Conservation (phyloP, 306 rosid species). For the Hippophae tibetana region DNA sequence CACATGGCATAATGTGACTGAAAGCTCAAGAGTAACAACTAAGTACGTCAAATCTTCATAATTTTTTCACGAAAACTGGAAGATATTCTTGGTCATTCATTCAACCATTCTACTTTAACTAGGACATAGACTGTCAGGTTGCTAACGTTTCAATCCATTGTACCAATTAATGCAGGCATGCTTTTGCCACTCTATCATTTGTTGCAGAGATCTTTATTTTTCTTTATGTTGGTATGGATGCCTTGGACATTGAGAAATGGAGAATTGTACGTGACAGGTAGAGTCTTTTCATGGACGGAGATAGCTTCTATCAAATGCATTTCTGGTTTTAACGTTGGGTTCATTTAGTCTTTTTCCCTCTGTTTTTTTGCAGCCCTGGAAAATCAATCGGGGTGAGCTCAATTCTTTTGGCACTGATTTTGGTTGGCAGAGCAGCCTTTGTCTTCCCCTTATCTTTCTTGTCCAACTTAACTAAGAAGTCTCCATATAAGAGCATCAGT, state of each 20-base stretch:
- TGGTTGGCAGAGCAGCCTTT: conserved; percentile 94
- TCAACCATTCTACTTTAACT: conserved; percentile 6
- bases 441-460: conserved; percentile 80
- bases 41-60: conserved; percentile 44
- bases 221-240: conserved; percentile 98
- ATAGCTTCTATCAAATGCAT: conserved; percentile 8
- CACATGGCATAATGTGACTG: conserved; percentile 98
- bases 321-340: not conserved
- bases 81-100: conserved; percentile 9
- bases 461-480: conserved; percentile 74
- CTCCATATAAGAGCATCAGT: conserved; percentile 45
- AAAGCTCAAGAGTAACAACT: conserved; percentile 94
- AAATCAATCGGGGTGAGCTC: conserved; percentile 83
- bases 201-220: conserved; percentile 87
- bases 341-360: conserved; percentile 18
- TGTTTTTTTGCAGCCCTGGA: conserved; percentile 48
- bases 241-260: conserved; percentile 96
- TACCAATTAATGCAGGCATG: conserved; percentile 52
- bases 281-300: conserved; percentile 3
- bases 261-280: conserved; percentile 74
- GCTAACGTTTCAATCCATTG: conserved; percentile 14
- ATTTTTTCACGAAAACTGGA: conserved; percentile 2
- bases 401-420: conserved; percentile 61
- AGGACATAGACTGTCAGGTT: not conserved
- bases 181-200: conserved; percentile 85